These are phyloP conservation scores for Polyplosphaeria fusca DNA, from an alignment of 495 filamentous ascomycete genomes.

Conservation along the genomic window DNA sequence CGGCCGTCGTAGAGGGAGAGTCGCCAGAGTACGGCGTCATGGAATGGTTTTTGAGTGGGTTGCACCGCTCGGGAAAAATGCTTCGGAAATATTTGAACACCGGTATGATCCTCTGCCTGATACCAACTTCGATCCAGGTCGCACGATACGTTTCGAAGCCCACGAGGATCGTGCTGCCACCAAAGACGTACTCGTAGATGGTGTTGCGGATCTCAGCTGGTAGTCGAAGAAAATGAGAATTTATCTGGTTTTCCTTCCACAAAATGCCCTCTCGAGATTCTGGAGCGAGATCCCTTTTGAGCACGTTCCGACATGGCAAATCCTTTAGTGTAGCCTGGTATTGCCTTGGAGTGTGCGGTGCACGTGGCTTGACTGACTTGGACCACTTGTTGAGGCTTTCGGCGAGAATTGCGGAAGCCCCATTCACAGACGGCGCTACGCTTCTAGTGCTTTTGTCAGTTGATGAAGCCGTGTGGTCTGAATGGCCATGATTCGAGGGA, in stretches of 20 bases:
- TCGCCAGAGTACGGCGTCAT: not conserved
- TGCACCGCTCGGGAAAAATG: not conserved
- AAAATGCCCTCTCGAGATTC: not conserved
- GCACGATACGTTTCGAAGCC: not conserved
- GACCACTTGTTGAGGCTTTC: too few relatives aligned
- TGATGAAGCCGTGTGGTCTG: too few relatives aligned
- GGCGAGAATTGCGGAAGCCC: too few relatives aligned
- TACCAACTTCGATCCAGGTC: not conserved
- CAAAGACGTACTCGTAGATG: conserved; percentile 20
- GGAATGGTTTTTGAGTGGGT: not conserved
- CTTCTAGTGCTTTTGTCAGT: too few relatives aligned
- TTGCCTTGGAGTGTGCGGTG: too few relatives aligned
- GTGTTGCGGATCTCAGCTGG: conserved; percentile 12
- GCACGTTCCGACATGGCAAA: too few relatives aligned
- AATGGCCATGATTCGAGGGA: too few relatives aligned
- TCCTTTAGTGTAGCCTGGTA: too few relatives aligned
- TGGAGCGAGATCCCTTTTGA: not conserved
- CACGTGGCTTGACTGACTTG: too few relatives aligned
- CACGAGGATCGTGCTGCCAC: not conserved
- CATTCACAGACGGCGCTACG: too few relatives aligned
- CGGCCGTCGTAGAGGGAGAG: not conserved
- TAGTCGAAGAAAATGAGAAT: conserved; percentile 16
- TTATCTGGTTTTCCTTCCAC: conserved; percentile 6
- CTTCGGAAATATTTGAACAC: not conserved
- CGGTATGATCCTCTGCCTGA: not conserved